Percentiles rank a stretch among this genome's conserved stretches.
These are phyloP conservation scores for Plasmodium vivax DNA, from an alignment of 169 alveolate species.

Conservation along the genomic window DNA sequence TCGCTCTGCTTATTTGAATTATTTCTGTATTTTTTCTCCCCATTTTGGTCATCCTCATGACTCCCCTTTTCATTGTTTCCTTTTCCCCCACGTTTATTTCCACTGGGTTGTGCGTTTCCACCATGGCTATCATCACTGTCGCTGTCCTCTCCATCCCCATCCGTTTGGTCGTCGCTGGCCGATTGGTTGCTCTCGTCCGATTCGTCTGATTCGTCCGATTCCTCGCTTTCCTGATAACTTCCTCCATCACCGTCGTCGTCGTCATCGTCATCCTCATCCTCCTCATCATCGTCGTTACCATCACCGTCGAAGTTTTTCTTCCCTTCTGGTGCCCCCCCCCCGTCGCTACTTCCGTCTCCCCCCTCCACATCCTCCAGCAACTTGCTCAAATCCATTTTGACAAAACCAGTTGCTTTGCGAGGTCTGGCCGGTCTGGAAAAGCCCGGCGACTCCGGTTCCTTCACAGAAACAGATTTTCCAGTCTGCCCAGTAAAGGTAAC, in stretches of 20 bases:
- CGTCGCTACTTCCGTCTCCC: background rate
- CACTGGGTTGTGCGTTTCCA: background rate
- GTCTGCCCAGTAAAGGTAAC: background rate
- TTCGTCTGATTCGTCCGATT: background rate
- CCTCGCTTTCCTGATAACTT: background rate
- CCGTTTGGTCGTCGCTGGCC: background rate
- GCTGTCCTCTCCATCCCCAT: background rate
- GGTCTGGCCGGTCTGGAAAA: background rate
- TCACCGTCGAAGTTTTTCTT: background rate
- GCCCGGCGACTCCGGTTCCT: background rate
- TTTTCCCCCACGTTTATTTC: background rate
- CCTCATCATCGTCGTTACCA: background rate
- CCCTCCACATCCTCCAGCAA: constrained; percentile 9
- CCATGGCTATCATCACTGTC: constrained; percentile 5
- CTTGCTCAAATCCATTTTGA: constrained; percentile 7
- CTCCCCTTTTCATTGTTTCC: background rate
- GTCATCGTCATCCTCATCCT: background rate
- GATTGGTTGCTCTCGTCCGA: background rate
- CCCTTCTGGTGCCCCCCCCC: background rate
- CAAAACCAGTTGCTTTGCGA: constrained; percentile 20
- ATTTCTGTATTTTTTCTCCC: background rate
- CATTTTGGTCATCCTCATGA: background rate
- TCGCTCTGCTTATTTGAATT: constrained; percentile 10
- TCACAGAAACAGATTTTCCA: background rate
- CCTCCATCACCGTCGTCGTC: constrained; percentile 6